Conservation (phyloP, 306 rosid species). For the Trifolium subterraneum region DNA sequence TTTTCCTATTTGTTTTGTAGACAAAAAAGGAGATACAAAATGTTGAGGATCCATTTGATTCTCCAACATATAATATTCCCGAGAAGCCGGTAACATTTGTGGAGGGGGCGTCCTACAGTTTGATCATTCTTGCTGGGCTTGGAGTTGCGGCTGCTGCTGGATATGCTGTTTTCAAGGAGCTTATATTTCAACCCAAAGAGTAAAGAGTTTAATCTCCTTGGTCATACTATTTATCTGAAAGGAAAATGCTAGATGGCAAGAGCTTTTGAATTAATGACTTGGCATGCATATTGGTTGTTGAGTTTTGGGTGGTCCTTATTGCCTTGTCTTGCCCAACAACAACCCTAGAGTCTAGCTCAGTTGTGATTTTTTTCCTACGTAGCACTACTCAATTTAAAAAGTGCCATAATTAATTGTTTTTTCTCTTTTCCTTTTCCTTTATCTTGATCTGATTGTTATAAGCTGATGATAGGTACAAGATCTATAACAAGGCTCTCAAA, state of each 20-base stretch:
- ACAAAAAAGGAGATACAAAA: slow-evolving; percentile 77
- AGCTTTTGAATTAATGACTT: background rate
- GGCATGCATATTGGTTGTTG: slow-evolving; percentile 18
- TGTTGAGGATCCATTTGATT: slow-evolving; percentile 80
- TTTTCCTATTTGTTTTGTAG: slow-evolving; percentile 48
- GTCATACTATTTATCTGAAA: slow-evolving; percentile 14
- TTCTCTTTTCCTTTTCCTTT: slow-evolving; percentile 11
- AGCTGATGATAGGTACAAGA: slow-evolving; percentile 66
- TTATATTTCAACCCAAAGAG: slow-evolving; percentile 95
- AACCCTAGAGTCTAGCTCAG: background rate
- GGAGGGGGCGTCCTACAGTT: slow-evolving; percentile 84
- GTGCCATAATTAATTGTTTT: background rate
- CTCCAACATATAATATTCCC: slow-evolving; percentile 92
- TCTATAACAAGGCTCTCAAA: slow-evolving; percentile 82
- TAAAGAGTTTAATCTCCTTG: slow-evolving; percentile 43
- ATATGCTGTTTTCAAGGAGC: slow-evolving; percentile 94
- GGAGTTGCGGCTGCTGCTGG: slow-evolving; percentile 89
- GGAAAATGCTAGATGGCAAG: slow-evolving; percentile 6
- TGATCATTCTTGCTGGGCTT: slow-evolving; percentile 82
- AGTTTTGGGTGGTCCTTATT: slow-evolving; percentile 8
- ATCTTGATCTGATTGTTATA: slow-evolving; percentile 20
- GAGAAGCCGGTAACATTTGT: slow-evolving; percentile 87
- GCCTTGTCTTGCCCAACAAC: background rate
- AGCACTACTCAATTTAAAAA: slow-evolving; percentile 1
- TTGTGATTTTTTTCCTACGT: background rate